Conservation (phyloP, 192 early-diverging fungal genomes). For the Umbelopsis sp. region DNA sequence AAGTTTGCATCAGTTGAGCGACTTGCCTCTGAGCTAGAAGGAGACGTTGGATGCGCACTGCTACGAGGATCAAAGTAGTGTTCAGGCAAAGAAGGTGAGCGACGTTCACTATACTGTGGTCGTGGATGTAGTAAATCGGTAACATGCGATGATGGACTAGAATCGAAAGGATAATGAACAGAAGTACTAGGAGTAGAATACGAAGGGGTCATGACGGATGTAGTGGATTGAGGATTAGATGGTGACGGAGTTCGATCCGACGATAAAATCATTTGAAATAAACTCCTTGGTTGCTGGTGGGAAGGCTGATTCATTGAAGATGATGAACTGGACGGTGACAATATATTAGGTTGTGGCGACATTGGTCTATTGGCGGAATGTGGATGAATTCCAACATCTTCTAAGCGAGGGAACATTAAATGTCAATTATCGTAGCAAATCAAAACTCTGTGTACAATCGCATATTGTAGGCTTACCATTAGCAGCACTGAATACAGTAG, state of each 20-base stretch:
- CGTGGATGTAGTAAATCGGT: background rate
- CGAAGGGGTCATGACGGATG: background rate
- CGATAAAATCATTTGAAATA: conserved; percentile 12
- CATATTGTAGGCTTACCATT: background rate
- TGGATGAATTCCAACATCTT: background rate
- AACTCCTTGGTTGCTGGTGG: background rate
- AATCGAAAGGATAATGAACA: conserved; percentile 1
- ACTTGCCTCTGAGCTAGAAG: conserved; percentile 3
- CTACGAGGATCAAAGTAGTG: conserved; percentile 7
- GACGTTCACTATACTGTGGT: background rate
- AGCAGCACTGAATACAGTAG: background rate
- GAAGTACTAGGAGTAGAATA: conserved; percentile 7
- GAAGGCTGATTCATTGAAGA: background rate
- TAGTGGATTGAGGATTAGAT: background rate
- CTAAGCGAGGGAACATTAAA: background rate
- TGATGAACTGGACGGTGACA: background rate
- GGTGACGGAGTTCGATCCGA: background rate
- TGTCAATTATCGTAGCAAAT: background rate
- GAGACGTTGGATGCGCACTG: background rate
- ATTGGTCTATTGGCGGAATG: background rate
- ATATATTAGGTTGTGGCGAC: background rate
- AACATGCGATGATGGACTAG: conserved; percentile 4
- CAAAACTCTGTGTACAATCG: background rate
- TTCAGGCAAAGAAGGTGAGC: background rate
- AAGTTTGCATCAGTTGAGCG: conserved; percentile 4